Evolutionary conservation across 495 filamentous ascomycete species (phyloP).

Genomic region (Hypoxylon crocopeplum): DNA sequence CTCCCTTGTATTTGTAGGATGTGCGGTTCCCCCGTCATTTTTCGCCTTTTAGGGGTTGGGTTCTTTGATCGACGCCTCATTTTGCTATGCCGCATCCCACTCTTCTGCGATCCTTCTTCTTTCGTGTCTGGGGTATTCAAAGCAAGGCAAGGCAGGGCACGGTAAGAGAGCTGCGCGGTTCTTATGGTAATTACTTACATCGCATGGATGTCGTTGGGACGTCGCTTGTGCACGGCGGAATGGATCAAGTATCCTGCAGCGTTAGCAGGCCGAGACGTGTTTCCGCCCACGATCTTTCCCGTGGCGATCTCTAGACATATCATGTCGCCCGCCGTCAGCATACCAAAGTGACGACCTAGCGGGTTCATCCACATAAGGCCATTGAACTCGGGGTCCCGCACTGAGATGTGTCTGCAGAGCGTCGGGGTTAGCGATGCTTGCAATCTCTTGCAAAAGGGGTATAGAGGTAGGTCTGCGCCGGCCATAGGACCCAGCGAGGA

Average conservation of each 20-base stretch:
- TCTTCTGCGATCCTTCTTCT: no score
- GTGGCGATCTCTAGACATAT: constrained; percentile 61
- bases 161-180: constrained; percentile 52
- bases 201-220: constrained; percentile 49
- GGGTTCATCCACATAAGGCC: constrained; percentile 74
- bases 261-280: constrained; percentile 57
- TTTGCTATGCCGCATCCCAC: constrained; percentile 29
- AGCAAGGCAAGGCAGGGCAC: constrained; percentile 47
- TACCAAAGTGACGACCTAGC: constrained; percentile 62
- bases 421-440: constrained; percentile 56
- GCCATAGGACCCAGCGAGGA: no score
- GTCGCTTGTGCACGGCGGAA: constrained; percentile 60
- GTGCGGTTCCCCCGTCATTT: constrained; percentile 3
- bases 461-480: no score
- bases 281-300: constrained; percentile 60
- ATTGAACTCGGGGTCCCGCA: constrained; percentile 65
- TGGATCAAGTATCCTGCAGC: constrained; percentile 76
- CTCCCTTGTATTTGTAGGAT: no score
- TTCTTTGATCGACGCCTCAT: background rate
- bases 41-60: no score
- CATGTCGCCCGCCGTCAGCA: constrained; percentile 59
- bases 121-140: no score
- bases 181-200: constrained; percentile 20
- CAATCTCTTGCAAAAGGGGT: no score
- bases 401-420: constrained; percentile 62